Evolutionary conservation across 75 land plant genomes (phyloP).

Genomic region (Pinus taeda): DNA sequence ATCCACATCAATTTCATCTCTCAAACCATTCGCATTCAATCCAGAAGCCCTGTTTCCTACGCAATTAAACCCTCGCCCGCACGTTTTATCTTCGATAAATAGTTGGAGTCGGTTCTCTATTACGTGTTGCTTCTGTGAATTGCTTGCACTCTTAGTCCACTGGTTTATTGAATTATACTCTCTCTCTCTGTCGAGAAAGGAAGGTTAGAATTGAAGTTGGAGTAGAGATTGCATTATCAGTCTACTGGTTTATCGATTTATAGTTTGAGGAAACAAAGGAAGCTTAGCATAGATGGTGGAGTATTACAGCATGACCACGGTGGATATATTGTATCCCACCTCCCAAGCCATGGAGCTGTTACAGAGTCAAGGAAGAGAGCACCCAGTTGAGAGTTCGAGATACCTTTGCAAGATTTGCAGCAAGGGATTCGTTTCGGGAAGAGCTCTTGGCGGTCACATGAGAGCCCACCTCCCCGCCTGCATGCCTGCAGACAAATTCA

Average conservation of each 20-base stretch:
- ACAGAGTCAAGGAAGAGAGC: background rate
- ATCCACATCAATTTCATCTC: background rate
- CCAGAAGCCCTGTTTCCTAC: background rate
- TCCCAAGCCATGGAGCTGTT: background rate
- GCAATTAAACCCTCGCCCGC: slow-evolving; percentile 6
- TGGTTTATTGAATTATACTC: background rate
- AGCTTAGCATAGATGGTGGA: too few species aligned
- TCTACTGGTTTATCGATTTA: too few species aligned
- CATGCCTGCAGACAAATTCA: background rate
- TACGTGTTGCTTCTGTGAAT: background rate
- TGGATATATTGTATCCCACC: background rate
- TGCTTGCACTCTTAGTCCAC: background rate
- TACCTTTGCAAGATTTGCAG: slow-evolving; percentile 59
- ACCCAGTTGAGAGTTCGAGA: slow-evolving; percentile 9
- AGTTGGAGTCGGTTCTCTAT: too few species aligned
- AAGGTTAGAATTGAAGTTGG: background rate
- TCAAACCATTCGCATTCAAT: too few species aligned
- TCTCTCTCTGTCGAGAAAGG: too few species aligned
- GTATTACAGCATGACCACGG: slow-evolving; percentile 4
- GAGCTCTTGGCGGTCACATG: slow-evolving; percentile 78
- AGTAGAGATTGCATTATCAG: background rate
- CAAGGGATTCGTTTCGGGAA: slow-evolving; percentile 56
- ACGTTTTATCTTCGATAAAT: background rate
- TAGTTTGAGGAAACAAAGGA: too few species aligned
- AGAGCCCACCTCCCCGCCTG: slow-evolving; percentile 56